Evolutionary conservation across 2,329 filamentous ascomycete genomes (phyloP).

Genomic region (Hypoxylon sp.): DNA sequence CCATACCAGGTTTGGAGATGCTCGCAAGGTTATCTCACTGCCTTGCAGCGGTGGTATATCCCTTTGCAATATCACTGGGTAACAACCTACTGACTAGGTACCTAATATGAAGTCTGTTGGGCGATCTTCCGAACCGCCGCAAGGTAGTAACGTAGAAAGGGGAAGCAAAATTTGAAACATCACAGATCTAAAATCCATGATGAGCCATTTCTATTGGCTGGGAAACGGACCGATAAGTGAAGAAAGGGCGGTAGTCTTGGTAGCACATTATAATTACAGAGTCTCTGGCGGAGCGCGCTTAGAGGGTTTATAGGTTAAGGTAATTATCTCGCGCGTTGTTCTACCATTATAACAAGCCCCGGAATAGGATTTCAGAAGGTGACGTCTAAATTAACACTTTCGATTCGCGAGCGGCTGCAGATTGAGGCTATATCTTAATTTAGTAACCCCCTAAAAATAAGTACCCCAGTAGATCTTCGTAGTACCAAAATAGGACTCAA

Average conservation of each 20-base stretch:
- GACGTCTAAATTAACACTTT: constrained; percentile 56
- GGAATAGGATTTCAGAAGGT: constrained; percentile 40
- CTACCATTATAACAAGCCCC: constrained; percentile 20
- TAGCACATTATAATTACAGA: constrained; percentile 18
- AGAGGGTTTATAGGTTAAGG: constrained; percentile 29
- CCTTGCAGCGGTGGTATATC: constrained; percentile 2
- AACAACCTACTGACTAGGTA: not conserved
- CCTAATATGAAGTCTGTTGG: constrained; percentile 5
- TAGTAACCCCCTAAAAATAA: constrained; percentile 58
- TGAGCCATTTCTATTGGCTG: constrained; percentile 28
- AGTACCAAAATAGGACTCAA: constrained; percentile 30
- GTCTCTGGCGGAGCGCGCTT: constrained; percentile 36
- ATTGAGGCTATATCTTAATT: constrained; percentile 57
- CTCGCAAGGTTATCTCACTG: constrained; percentile 11
- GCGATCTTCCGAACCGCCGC: constrained; percentile 11
- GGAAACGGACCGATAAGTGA: constrained; percentile 24
- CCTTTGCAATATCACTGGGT: constrained; percentile 13
- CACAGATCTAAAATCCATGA: constrained; percentile 6
- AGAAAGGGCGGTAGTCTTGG: constrained; percentile 15
- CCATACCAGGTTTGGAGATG: not conserved
- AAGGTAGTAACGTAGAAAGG: constrained; percentile 20
- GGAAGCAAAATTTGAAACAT: constrained; percentile 29
- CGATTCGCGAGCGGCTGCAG: constrained; percentile 56
- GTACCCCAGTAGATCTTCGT: constrained; percentile 48
- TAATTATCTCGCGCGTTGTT: constrained; percentile 11